Conservation (phyloP, 176 grass and related monocot genomes). For the Cenchrus fungigraminus region DNA sequence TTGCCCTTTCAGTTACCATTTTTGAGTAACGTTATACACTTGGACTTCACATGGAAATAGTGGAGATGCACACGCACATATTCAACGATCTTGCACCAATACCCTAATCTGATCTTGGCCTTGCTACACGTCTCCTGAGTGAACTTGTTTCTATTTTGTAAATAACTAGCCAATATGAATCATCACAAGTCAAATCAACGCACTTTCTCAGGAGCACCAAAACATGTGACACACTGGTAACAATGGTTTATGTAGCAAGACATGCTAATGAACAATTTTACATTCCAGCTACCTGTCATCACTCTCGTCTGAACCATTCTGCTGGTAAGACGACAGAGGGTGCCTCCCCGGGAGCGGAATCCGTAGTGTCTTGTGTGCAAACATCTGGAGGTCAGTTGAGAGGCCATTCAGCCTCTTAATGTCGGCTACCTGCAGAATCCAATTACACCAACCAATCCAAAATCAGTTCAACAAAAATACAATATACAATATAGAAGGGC, state of each 20-base stretch:
- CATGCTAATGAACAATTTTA: neutral
- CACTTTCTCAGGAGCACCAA: neutral
- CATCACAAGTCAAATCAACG: neutral
- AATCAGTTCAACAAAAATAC: slow-evolving; percentile 7
- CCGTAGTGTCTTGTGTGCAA: slow-evolving; percentile 78
- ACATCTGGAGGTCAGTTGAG: slow-evolving; percentile 94
- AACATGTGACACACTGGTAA: neutral
- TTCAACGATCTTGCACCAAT: neutral
- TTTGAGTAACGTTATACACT: neutral
- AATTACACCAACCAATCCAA: slow-evolving; percentile 13
- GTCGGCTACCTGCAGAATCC: slow-evolving; percentile 73
- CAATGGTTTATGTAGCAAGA: neutral
- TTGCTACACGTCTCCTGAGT: neutral
- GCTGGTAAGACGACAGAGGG: slow-evolving; percentile 59
- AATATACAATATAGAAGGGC: neutral
- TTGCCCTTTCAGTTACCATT: slow-evolving; percentile 17
- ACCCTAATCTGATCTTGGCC: neutral
- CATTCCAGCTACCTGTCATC: slow-evolving; percentile 41
- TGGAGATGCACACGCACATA: neutral
- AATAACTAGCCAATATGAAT: neutral
- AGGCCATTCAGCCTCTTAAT: slow-evolving; percentile 89
- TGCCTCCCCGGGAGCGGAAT: slow-evolving; percentile 88
- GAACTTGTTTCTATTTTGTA: neutral
- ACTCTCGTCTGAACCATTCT: slow-evolving; percentile 53
- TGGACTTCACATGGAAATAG: neutral